phyloP scores from a whole-genome alignment of 805 yeast genomes.

The Zygoascus flipseniorum region DNA sequence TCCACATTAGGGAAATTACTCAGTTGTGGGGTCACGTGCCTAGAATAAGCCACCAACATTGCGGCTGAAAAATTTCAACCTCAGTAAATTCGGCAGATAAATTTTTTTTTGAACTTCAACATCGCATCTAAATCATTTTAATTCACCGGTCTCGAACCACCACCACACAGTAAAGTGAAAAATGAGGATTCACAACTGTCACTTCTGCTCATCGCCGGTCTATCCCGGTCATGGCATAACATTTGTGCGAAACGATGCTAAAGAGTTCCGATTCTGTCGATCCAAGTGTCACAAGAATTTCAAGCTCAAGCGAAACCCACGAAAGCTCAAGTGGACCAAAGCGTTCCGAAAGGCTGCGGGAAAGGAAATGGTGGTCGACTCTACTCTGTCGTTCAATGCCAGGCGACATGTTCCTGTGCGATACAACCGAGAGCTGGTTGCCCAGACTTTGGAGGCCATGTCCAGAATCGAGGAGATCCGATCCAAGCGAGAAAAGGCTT shows the following conservation, averaged over 20 bases:
- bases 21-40: too few species aligned
- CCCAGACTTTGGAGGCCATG: conserved; percentile 93
- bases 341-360: conserved; percentile 99
- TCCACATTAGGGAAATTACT: too few species aligned
- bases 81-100: background rate
- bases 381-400: conserved; percentile 91
- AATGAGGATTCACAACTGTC: conserved; percentile 55
- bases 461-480: conserved; percentile 92
- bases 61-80: too few species aligned
- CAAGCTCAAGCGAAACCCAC: conserved; percentile 97
- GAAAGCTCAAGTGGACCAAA: conserved; percentile 97
- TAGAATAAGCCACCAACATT: too few species aligned
- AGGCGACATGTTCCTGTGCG: conserved; percentile 98
- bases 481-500: conserved; percentile 92
- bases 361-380: conserved; percentile 94
- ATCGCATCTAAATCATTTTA: background rate
- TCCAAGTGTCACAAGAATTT: conserved; percentile 96
- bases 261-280: conserved; percentile 94
- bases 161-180: background rate
- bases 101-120: background rate
- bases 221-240: conserved; percentile 85
- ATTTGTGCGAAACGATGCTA: conserved; percentile 97
- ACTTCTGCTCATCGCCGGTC: conserved; percentile 95
- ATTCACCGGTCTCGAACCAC: background rate
- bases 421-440: conserved; percentile 92